A percentile compares a stretch with the other conserved stretches of the same genome.
phyloP scores from a whole-genome alignment of 768 basidiomycete species.

The Agrocybe chaxingu region DNA sequence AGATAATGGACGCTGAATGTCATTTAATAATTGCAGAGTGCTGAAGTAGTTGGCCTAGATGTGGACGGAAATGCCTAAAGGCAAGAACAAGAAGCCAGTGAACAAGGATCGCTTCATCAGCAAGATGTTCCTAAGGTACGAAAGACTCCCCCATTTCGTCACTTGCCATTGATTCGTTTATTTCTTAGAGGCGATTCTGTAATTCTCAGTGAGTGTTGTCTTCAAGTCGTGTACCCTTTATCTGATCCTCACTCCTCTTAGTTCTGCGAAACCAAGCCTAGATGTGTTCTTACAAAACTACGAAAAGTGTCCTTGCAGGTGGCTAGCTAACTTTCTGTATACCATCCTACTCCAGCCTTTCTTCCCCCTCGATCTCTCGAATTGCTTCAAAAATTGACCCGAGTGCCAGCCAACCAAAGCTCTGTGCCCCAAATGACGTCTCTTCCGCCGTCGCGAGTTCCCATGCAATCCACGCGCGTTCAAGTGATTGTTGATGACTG shows the following conservation, averaged over 20 bases:
- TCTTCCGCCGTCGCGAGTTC: constrained; percentile 32
- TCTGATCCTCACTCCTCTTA: constrained; percentile 32
- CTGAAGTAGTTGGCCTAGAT: constrained; percentile 54
- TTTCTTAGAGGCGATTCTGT: constrained; percentile 87
- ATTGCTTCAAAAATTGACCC: constrained; percentile 55
- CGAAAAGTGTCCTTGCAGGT: not conserved
- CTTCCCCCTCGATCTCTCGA: constrained; percentile 38
- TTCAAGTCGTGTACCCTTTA: constrained; percentile 21
- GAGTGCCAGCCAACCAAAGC: constrained; percentile 61
- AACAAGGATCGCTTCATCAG: constrained; percentile 99
- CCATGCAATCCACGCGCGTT: constrained; percentile 57
- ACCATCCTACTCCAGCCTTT: constrained; percentile 1
- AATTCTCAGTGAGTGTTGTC: constrained; percentile 75
- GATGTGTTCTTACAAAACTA: not conserved
- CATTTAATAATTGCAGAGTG: not conserved
- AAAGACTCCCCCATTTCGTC: constrained; percentile 6
- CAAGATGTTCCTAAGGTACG: constrained; percentile 95
- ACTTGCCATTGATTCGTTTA: constrained; percentile 8
- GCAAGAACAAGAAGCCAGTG: constrained; percentile 97
- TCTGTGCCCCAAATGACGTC: constrained; percentile 52
- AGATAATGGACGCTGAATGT: constrained; percentile 13
- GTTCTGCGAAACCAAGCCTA: constrained; percentile 77
- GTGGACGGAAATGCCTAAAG: constrained; percentile 99
- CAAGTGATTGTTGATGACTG: constrained; percentile 35
- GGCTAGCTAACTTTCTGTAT: not conserved